phyloP scores from a whole-genome alignment of 257 asterid genomes.

The Jaltomata sinuosa region DNA sequence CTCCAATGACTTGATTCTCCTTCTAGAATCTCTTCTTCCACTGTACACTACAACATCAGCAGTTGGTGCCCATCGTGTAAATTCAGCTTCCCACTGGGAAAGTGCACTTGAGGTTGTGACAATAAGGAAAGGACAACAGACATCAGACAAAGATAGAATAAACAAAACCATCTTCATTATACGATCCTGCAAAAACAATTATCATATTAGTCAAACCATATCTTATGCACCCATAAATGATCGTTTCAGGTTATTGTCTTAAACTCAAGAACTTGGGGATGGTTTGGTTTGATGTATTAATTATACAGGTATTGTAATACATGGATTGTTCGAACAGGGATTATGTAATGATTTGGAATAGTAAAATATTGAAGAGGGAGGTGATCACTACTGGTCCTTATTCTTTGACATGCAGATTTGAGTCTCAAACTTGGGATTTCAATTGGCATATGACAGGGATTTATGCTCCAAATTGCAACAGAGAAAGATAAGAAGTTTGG shows the following conservation, averaged over 20 bases:
- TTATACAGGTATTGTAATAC: background rate
- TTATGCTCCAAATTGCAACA: background rate
- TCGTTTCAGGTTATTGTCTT: background rate
- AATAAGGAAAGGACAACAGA: slow-evolving; percentile 46
- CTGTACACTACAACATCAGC: slow-evolving; percentile 47
- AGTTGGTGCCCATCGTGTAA: slow-evolving; percentile 48
- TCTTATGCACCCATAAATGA: slow-evolving; percentile 2
- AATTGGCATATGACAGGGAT: background rate
- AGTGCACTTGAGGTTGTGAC: slow-evolving; percentile 29
- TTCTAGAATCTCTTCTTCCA: slow-evolving; percentile 41
- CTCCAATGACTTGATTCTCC: slow-evolving; percentile 45
- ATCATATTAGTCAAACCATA: background rate
- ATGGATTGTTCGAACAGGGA: background rate
- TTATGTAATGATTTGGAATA: background rate
- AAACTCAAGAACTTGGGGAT: background rate
- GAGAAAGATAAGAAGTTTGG: background rate
- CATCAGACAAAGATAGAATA: slow-evolving; percentile 34
- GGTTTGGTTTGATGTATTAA: background rate
- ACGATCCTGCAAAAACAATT: slow-evolving; percentile 38
- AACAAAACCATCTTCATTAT: slow-evolving; percentile 25
- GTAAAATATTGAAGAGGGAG: background rate
- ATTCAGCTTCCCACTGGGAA: slow-evolving; percentile 60
- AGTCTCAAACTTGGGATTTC: background rate
- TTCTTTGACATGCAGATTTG: background rate
- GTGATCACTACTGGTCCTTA: background rate